Base-by-base conservation (phyloP, 108 stramenopile species). In the Chaetoceros tenuissimus region DNA sequence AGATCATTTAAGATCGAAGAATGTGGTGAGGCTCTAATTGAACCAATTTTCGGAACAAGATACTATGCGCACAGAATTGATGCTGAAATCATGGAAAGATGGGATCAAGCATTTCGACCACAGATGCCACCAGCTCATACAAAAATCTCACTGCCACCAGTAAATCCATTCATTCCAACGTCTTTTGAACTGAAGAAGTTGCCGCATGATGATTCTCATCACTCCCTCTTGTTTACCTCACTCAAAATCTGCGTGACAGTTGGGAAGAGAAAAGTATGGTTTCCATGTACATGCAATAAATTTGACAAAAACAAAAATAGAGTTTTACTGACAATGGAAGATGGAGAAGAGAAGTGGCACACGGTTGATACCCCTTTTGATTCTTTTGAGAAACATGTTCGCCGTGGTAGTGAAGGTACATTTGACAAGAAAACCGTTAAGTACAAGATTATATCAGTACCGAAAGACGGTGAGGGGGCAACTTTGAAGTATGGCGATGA, bases 291-390 rank as follows among this genome's bases (percentile, higher is more conserved):
- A 18, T 78, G 78, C 2, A 73, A 69, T 0, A 75, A 84, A 58
- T 92, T 78, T 66, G 74, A 88, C 58, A 48, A 64, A 8, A 63
- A 68, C 17, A 77, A 66, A 23, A 81, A 79, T 47, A 53, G 58
- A 25, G 57, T 91, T 29, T 60, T 85, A 34, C 55, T 84, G 25
- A 69, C 75, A 1, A 87, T 85, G 51, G 90, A 92, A 64, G 90
- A 88, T 43, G 84, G 79, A 48, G 78, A 77, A 25, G 76, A 87
- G 64, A 71, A 77, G 59, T 92, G 90, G 90, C 82, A 88, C 53
- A 34, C 28, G 18, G 7, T 87, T 10, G 90, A 92, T 60, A 31
- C 47, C 8, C 59, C 68, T 22, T 29, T 78, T 8, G 51, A 62
- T 7, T 51, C 57, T 18, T 52, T 57, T 18, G 40, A 56, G 26